Evolutionary conservation across 2,329 filamentous ascomycete genomes (phyloP).

Genomic region (Sarocladium brachiariae): DNA sequence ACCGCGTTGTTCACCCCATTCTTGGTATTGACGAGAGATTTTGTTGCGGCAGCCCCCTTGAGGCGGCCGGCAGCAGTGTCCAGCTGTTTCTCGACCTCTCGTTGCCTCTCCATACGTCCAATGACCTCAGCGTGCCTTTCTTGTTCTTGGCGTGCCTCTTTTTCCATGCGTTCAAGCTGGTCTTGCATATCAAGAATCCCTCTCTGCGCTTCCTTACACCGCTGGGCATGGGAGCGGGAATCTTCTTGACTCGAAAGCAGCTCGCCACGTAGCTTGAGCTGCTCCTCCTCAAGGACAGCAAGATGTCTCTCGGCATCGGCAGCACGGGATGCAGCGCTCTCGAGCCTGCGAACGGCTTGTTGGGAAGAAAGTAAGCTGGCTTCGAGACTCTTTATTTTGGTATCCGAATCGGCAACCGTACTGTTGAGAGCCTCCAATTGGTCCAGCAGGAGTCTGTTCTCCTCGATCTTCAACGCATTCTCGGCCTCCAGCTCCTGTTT

Average conservation of each 20-base stretch:
- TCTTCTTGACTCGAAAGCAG: slow-evolving; percentile 64
- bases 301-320: slow-evolving; percentile 76
- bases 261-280: slow-evolving; percentile 62
- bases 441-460: slow-evolving; percentile 74
- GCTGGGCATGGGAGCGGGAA: slow-evolving; percentile 68
- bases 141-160: slow-evolving; percentile 71
- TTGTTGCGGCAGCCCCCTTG: slow-evolving; percentile 70
- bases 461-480: slow-evolving; percentile 72
- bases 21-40: slow-evolving; percentile 50
- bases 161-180: slow-evolving; percentile 83
- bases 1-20: slow-evolving; percentile 51
- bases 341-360: slow-evolving; percentile 67
- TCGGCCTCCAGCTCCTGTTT: slow-evolving; percentile 68
- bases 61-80: slow-evolving; percentile 71
- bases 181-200: slow-evolving; percentile 73
- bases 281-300: slow-evolving; percentile 71
- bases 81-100: slow-evolving; percentile 75
- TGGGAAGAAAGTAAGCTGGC: slow-evolving; percentile 71
- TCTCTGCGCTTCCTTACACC: slow-evolving; percentile 81
- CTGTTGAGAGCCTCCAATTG: slow-evolving; percentile 81
- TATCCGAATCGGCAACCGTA: slow-evolving; percentile 72
- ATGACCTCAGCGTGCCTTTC: slow-evolving; percentile 77
- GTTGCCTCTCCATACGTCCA: slow-evolving; percentile 74
- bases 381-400: slow-evolving; percentile 69
- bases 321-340: slow-evolving; percentile 66